phyloP scores from a whole-genome alignment of 2,329 filamentous ascomycete species.

The Zelopaecilomyces penicillatus region DNA sequence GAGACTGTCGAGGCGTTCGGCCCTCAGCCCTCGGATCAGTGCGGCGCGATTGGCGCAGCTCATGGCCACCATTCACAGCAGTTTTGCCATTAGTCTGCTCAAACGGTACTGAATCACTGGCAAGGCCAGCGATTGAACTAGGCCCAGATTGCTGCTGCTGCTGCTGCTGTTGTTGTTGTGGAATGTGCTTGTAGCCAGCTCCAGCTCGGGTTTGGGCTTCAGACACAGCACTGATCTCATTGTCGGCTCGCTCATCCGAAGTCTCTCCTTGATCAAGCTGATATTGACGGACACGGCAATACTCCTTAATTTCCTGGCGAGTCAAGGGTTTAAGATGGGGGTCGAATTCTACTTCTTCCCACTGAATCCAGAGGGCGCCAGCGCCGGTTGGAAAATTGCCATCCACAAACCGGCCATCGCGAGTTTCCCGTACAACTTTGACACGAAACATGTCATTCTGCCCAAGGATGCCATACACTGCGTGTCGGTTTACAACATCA shows the following conservation, averaged over 20 bases:
- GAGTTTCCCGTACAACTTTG: slow-evolving; percentile 51
- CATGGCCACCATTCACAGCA: slow-evolving; percentile 23
- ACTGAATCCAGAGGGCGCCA: slow-evolving; percentile 54
- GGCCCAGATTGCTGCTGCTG: slow-evolving; percentile 11
- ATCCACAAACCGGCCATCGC: slow-evolving; percentile 48
- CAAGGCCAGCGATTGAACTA: slow-evolving; percentile 16
- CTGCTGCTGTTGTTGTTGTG: neutral
- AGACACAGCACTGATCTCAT: slow-evolving; percentile 43
- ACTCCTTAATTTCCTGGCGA: slow-evolving; percentile 53
- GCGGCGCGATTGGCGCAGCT: slow-evolving; percentile 37
- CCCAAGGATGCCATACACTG: slow-evolving; percentile 54
- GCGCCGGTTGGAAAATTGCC: slow-evolving; percentile 54
- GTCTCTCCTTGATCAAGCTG: slow-evolving; percentile 48
- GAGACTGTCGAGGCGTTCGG: slow-evolving; percentile 20
- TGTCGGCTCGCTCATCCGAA: slow-evolving; percentile 36
- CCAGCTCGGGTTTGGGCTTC: slow-evolving; percentile 41
- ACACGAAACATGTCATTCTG: slow-evolving; percentile 58
- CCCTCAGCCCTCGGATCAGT: slow-evolving; percentile 24
- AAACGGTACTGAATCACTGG: slow-evolving; percentile 9
- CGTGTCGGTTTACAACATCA: slow-evolving; percentile 45
- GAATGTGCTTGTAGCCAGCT: slow-evolving; percentile 17
- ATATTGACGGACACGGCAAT: slow-evolving; percentile 51
- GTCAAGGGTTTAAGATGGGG: slow-evolving; percentile 43
- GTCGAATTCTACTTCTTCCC: slow-evolving; percentile 53
- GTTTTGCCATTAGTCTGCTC: slow-evolving; percentile 7